Percentiles rank a stretch among this genome's conserved stretches.
Conservation (phyloP, 495 filamentous ascomycete genomes). For the Hypomontagnella monticulosa region DNA sequence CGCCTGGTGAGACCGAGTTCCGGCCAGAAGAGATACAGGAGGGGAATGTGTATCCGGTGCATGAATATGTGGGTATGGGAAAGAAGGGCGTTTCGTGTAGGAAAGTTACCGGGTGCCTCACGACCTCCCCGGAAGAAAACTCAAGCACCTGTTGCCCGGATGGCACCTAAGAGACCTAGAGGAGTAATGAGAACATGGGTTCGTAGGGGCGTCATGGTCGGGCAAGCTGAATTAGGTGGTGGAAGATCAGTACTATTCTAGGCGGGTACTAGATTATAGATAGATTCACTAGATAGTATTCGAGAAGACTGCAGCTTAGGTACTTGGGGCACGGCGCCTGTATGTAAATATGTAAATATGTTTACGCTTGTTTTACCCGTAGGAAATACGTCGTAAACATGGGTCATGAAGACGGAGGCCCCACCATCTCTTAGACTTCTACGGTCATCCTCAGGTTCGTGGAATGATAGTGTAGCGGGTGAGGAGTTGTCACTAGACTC, state of each 20-base stretch:
- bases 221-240: not conserved
- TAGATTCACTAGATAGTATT: not conserved
- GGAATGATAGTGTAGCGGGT: no score
- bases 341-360: no score
- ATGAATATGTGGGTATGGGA: conserved; percentile 20
- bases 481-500: no score
- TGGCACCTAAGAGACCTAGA: not conserved
- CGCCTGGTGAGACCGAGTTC: not conserved
- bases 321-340: no score
- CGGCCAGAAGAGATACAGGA: not conserved
- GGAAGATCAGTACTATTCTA: not conserved
- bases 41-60: conserved; percentile 24
- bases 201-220: conserved; percentile 6
- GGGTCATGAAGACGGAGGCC: no score
- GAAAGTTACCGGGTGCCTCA: conserved; percentile 7
- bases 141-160: not conserved
- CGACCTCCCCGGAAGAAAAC: not conserved
- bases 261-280: not conserved
- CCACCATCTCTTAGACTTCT: no score
- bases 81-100: conserved; percentile 11
- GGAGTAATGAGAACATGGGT: conserved; percentile 1
- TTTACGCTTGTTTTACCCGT: no score
- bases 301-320: no score
- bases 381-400: no score
- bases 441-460: no score